Evolutionary conservation across 345 rosid species (phyloP).

Genomic region (Moricandia moricandioides): DNA sequence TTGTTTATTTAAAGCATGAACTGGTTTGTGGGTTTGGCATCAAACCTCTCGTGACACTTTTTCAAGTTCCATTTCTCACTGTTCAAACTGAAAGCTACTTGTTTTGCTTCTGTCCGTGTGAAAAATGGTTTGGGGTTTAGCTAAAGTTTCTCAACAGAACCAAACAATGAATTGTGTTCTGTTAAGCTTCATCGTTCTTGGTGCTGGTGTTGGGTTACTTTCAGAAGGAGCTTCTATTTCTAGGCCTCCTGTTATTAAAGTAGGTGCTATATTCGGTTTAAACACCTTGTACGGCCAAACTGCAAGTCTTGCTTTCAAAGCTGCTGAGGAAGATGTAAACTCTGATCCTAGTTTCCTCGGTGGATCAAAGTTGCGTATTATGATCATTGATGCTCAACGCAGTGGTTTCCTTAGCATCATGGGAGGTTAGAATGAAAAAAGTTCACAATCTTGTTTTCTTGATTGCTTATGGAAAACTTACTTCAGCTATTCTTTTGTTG

Average conservation of each 20-base stretch:
- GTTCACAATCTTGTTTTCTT: neutral
- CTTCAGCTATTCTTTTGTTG: neutral
- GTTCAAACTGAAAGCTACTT: constrained; percentile 24
- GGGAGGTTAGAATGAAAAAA: constrained; percentile 46
- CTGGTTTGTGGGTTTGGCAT: constrained; percentile 23
- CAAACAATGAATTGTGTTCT: constrained; percentile 50
- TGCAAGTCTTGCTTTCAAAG: constrained; percentile 57
- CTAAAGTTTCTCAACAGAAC: too few relatives aligned
- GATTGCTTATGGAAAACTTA: constrained; percentile 3
- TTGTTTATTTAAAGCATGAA: constrained; percentile 6
- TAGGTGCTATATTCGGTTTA: constrained; percentile 68
- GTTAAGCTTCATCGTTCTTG: constrained; percentile 38
- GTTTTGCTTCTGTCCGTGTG: constrained; percentile 14
- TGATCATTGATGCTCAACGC: constrained; percentile 57
- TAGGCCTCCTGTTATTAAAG: constrained; percentile 44
- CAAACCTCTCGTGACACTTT: constrained; percentile 4
- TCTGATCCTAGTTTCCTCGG: constrained; percentile 64
- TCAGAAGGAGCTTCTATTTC: constrained; percentile 43
- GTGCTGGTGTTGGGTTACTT: constrained; percentile 30
- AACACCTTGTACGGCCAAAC: constrained; percentile 49
- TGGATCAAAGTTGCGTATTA: constrained; percentile 53
- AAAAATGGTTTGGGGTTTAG: too few relatives aligned
- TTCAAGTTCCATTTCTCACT: constrained; percentile 18
- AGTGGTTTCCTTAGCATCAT: constrained; percentile 72
- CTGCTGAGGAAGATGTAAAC: constrained; percentile 73